Evolutionary conservation across 768 basidiomycete species (phyloP).

Genomic region (Suillus weaverae): DNA sequence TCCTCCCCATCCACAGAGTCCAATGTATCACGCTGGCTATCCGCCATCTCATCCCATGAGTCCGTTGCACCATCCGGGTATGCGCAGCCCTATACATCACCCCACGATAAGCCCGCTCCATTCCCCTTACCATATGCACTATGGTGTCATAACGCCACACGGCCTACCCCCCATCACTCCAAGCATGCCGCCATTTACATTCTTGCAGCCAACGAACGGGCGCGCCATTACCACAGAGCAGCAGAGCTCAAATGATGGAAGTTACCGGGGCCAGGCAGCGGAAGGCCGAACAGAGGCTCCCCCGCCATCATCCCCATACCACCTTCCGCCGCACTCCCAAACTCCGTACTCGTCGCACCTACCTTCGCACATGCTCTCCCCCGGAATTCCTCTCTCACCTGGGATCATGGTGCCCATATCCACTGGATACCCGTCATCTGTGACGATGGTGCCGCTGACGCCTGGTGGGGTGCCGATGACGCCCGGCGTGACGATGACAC

Average conservation of each 20-base stretch:
- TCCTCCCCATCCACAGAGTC: conserved; percentile 34
- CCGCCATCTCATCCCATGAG: conserved; percentile 28
- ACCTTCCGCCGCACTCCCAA: conserved; percentile 18
- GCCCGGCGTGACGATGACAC: conserved; percentile 70
- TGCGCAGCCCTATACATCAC: conserved; percentile 33
- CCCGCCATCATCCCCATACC: conserved; percentile 13
- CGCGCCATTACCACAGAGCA: not conserved
- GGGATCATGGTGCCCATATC: conserved; percentile 30
- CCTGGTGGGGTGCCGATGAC: conserved; percentile 30
- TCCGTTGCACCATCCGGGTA: conserved; percentile 41
- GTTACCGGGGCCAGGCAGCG: conserved; percentile 1
- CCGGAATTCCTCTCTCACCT: conserved; percentile 32
- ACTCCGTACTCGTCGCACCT: conserved; percentile 24
- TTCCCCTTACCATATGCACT: conserved; percentile 24
- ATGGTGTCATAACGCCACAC: conserved; percentile 61
- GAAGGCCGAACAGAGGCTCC: conserved; percentile 6
- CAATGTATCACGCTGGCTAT: conserved; percentile 39
- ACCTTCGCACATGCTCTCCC: conserved; percentile 29
- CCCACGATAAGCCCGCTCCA: conserved; percentile 21
- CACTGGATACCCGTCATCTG: conserved; percentile 23
- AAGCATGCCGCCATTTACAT: conserved; percentile 94
- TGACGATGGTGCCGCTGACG: conserved; percentile 24
- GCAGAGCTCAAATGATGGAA: conserved; percentile 10
- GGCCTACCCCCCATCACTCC: conserved; percentile 94
- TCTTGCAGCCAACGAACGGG: conserved; percentile 50